Conservation (phyloP, 306 rosid genomes). For the Ochetophila trinervis region DNA sequence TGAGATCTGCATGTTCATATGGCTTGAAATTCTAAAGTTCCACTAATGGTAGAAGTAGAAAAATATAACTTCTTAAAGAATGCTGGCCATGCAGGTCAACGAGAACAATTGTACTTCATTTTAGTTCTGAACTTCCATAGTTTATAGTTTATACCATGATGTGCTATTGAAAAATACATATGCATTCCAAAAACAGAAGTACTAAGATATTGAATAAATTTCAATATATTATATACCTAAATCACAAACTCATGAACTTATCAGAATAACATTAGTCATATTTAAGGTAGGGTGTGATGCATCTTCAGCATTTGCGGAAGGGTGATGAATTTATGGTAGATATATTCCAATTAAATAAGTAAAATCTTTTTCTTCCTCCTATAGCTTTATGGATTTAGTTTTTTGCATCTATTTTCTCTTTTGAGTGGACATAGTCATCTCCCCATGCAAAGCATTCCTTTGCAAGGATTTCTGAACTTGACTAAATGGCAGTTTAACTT, state of each 20-base stretch:
- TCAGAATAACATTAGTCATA: neutral
- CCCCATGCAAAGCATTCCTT: conserved; percentile 20
- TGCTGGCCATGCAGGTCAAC: neutral
- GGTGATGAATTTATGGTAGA: too few relatives aligned
- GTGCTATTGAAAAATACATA: neutral
- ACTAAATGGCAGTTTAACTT: conserved; percentile 16
- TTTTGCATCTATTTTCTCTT: neutral
- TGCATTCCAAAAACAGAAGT: too few relatives aligned
- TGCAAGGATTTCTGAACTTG: conserved; percentile 12
- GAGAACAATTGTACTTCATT: neutral
- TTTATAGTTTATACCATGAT: neutral
- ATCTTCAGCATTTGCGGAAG: neutral
- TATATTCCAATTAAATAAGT: neutral
- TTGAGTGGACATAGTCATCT: conserved; percentile 3
- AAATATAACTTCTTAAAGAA: neutral
- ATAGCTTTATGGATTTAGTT: neutral
- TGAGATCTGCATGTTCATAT: neutral
- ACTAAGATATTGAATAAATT: too few relatives aligned
- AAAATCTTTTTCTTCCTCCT: neutral
- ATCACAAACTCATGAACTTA: neutral
- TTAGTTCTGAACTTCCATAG: neutral
- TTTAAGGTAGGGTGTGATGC: neutral
- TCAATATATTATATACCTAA: too few relatives aligned
- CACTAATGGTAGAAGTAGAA: conserved; percentile 2
- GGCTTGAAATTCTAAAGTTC: neutral